Base-by-base conservation (phyloP, 176 grass and related monocot genomes). In the Phoenix roebelenii region DNA sequence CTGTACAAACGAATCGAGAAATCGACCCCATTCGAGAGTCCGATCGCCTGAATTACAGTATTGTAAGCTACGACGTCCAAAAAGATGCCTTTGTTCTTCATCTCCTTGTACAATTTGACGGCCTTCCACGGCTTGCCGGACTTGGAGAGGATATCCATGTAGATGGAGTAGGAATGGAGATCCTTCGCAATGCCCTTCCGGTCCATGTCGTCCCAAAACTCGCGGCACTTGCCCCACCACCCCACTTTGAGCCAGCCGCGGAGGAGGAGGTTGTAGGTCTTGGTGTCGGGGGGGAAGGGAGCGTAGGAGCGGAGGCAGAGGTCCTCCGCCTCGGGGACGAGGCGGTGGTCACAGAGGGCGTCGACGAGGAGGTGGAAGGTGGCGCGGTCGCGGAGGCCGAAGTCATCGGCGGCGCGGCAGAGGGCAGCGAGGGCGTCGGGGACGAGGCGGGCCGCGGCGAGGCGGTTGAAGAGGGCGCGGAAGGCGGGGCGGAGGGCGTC, bases 201-300 rank as follows among this genome's bases (percentile, higher is more conserved):
- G 75, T 97, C 87, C 92, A 97, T 97, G 55, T 97, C 92, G 55
- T 82, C 59, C 92, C 92, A 97, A 25, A 91, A 80, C 15, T 91
- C 69, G 14, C 81, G 83, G 51, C 89, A 85, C 30, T 76, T 76
- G 16, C 65, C 17, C 67, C 83, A 91, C 52, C 77, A 72, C 59
- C 69, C 62, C 66, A 74, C 22, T 78, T 91, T 97, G 12, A 83
- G 54, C 92, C 87, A 88, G 16, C 92, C 84, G 32, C 92, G 80
- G 49, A 91, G 92, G 29, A 97, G 69, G 18, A 91, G 61, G 67
- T 97, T 97, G 78, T 97, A 77, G 25, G 74, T 78, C 74, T 97
- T 97, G 16, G 81, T 88, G 50, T 81, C 62, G 5, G 74, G 73
- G 5, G 72, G 66, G 73, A 67, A 82, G 22, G 74, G 55, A 50